Evolutionary conservation across 192 early-diverging fungal species (phyloP), one percentile per base, ranked within the genome.

Genomic region (Endogone sp.): DNA sequence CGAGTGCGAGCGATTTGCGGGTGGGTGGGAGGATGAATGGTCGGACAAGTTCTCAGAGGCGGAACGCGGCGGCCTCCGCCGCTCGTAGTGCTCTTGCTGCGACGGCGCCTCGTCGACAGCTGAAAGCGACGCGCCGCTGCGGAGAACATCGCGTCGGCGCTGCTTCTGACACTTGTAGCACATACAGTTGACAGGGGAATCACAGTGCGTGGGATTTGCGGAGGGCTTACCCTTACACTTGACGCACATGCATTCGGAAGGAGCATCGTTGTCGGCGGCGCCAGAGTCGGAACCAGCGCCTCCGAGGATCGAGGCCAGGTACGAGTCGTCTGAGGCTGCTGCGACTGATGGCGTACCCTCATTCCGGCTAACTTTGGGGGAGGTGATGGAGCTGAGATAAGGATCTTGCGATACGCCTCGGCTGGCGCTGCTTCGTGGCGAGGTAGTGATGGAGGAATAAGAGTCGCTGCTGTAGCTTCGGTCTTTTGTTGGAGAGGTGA

Each of bases 151-250:
- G 25, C 76, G 59, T 63, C 76, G 69, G 55, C 76, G 58, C 29
- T 78, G 76, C 25, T 71, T 67, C 71, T 74, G 64, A 25, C 76
- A 78, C 21, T 64, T 73, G 44, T 74, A 78, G 44, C 76, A 78
- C 49, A 55, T 20, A 60, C 76, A 78, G 27, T 56, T 37, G 13
- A 55, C 29, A 20, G 56, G 54, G 13, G 55, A 54, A 20, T 57
- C 56, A 63, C 75, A 76, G 65, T 67, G 65, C 13, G 59, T 58
- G 56, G 68, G 27, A 31, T 29, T 37, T 8, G 67, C 56, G 1
- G 64, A 20, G 24, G 63, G 28, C 27, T 66, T 62, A 20, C 23
- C 55, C 55, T 68, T 60, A 30, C 63, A 64, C 65, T 59, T 16
- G 11, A 63, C 26, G 23, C 68, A 64, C 37, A 68, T 66, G 56